Evolutionary conservation across 2,329 filamentous ascomycete species (phyloP), one percentile per base, ranked within the genome.

Genomic region (Coleophoma crateriformis): DNA sequence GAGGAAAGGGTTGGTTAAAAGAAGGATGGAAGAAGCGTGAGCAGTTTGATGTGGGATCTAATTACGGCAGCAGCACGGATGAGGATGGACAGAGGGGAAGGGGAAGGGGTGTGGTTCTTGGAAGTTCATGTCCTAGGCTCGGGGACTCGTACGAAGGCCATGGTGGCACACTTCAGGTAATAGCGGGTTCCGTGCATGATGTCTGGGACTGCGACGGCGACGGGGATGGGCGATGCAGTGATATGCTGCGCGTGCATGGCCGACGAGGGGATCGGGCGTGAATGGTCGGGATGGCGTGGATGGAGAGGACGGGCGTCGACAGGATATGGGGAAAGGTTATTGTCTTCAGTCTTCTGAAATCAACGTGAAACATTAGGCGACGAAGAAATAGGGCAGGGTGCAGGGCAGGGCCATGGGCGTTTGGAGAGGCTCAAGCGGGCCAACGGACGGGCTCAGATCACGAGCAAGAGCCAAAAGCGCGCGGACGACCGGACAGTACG

Each of bases 11-110:
- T 39, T 43, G 43, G 34, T 19, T 33, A 41, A 39, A 45, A 33
- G 43, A 45, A 50, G 47, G 35, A 48, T 38, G 5, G 35, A 17
- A 38, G 15, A 35, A 27, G 33, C 45, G 52, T 55, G 27, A 3
- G 27, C 6, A 27, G 27, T 3, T 27, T 27, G 6, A 27, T 27
- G 3, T 27, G 6, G 27, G 6, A 27, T 27, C 47, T 43, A 57
- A 57, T 53, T 53, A 52, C 54, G 42, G 47, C 41, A 47, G 44
- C 45, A 49, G 22, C 20, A 27, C 27, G 15, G 45, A 46, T 47
- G 35, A 46, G 48, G 35, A 48, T 22, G 14, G 35, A 5, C 35
- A n/a, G 35, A 17, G 35, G 35, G 35, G 35, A n/a, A 17, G 35
- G 15, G 35, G 35, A 38, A 17, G 35, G 13, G 35, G 35, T 38